These are phyloP conservation scores for Knoxia roxburghii DNA, from an alignment of 257 asterid species.

Conservation along the genomic window DNA sequence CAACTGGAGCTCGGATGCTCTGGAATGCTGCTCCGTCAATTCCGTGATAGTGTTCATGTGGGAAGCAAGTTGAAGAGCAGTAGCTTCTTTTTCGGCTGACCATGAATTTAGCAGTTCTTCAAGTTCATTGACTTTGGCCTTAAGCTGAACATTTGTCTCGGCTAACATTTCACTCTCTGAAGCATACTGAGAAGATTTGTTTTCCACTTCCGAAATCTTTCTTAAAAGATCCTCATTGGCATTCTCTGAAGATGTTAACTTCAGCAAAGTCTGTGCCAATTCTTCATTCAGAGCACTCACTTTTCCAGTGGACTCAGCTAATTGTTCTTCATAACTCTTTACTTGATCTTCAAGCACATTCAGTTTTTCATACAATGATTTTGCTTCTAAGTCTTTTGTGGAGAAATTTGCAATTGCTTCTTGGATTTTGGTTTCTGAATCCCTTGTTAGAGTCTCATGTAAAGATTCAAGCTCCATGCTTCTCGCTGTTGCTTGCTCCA, in stretches of 20 bases:
- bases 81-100: constrained; percentile 48
- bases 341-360: constrained; percentile 57
- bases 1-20: constrained; percentile 53
- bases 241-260: constrained; percentile 54
- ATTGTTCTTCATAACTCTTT: constrained; percentile 48
- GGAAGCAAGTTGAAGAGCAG: constrained; percentile 46
- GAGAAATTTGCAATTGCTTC: constrained; percentile 53
- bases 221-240: constrained; percentile 45
- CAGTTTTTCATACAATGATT: constrained; percentile 50
- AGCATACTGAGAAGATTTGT: constrained; percentile 36
- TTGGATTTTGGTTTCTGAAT: constrained; percentile 55
- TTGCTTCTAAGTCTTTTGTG: constrained; percentile 64
- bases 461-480: constrained; percentile 59
- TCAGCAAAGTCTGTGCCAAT: constrained; percentile 46
- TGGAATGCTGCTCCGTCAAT: constrained; percentile 55
- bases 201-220: constrained; percentile 57
- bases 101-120: constrained; percentile 41
- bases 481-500: constrained; percentile 56
- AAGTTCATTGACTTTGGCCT: constrained; percentile 46
- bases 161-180: constrained; percentile 58
- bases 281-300: constrained; percentile 44
- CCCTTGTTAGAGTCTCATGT: constrained; percentile 47
- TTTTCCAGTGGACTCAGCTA: constrained; percentile 54
- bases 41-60: constrained; percentile 59
- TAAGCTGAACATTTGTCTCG: constrained; percentile 48